These are phyloP conservation scores for Lipomyces yarrowii DNA, from an alignment of 1,139 yeast genomes.

Conservation along the genomic window DNA sequence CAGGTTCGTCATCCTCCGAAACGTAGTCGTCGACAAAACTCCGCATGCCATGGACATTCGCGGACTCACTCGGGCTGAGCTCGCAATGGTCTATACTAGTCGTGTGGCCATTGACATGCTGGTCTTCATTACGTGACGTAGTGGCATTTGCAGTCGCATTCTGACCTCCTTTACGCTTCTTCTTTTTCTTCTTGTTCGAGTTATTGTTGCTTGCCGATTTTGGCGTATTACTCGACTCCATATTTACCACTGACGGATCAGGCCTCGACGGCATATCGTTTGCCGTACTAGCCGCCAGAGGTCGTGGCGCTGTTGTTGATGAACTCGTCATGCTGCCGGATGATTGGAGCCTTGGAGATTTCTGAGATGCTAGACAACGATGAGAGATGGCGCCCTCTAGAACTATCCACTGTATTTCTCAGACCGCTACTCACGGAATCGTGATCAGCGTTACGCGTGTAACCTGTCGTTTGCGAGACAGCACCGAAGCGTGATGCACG, in stretches of 20 bases:
- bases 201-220: background rate
- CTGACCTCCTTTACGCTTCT: constrained; percentile 25
- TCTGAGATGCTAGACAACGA: background rate
- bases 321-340: background rate
- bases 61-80: constrained; percentile 2
- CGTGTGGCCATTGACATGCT: constrained; percentile 30
- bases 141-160: constrained; percentile 7
- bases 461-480: background rate
- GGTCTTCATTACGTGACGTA: background rate
- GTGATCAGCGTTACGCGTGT: constrained; percentile 2
- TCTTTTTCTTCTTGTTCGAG: constrained; percentile 32
- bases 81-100: constrained; percentile 38
- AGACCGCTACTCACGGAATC: background rate
- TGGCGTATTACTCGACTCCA: background rate
- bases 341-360: background rate
- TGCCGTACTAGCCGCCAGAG: background rate
- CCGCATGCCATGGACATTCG: constrained; percentile 49
- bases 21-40: constrained; percentile 50
- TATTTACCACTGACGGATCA: background rate
- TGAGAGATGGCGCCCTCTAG: background rate
- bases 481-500: background rate
- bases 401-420: background rate
- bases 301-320: background rate
- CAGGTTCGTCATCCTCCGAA: constrained; percentile 52
- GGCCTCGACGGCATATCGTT: background rate